phyloP scores from a whole-genome alignment of 208 protist genomes.

The Acanthamoeba healyi region DNA sequence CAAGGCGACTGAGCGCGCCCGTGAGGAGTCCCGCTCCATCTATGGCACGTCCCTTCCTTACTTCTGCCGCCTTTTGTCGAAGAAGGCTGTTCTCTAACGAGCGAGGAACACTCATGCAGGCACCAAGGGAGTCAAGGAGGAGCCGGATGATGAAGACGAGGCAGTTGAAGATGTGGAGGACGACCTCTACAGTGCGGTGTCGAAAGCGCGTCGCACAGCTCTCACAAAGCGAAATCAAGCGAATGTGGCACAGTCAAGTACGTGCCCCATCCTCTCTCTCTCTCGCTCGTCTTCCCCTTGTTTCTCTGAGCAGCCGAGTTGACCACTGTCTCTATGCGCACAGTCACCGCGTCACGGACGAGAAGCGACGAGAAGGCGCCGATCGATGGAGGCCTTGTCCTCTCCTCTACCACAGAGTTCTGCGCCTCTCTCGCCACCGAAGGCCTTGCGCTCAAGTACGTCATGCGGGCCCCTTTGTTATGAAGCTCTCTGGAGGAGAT shows the following conservation, averaged over 20 bases:
- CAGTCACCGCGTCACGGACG: constrained; percentile 19
- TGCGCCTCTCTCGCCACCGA: constrained; percentile 43
- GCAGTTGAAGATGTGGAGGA: background rate
- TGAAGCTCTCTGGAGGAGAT: too few relatives aligned
- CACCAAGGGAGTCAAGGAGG: background rate
- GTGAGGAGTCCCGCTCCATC: constrained; percentile 20
- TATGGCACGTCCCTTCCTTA: background rate
- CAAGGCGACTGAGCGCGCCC: constrained; percentile 21
- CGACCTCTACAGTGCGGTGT: constrained; percentile 49
- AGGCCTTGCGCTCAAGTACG: constrained; percentile 38
- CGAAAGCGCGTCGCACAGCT: constrained; percentile 16
- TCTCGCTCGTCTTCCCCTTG: background rate
- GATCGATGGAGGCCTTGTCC: background rate
- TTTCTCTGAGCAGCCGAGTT: too few relatives aligned
- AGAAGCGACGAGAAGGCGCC: background rate
- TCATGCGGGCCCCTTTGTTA: too few relatives aligned
- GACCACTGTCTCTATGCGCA: background rate
- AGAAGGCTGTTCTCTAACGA: too few relatives aligned
- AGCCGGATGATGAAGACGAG: background rate
- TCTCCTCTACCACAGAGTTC: constrained; percentile 31
- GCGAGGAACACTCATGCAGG: background rate
- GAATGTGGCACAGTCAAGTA: background rate
- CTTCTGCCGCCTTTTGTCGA: background rate
- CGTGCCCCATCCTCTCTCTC: background rate
- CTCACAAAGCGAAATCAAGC: background rate